These are phyloP conservation scores for Pseudogymnoascus sp. DNA, from an alignment of 2,329 filamentous ascomycete genomes.

Conservation along the genomic window DNA sequence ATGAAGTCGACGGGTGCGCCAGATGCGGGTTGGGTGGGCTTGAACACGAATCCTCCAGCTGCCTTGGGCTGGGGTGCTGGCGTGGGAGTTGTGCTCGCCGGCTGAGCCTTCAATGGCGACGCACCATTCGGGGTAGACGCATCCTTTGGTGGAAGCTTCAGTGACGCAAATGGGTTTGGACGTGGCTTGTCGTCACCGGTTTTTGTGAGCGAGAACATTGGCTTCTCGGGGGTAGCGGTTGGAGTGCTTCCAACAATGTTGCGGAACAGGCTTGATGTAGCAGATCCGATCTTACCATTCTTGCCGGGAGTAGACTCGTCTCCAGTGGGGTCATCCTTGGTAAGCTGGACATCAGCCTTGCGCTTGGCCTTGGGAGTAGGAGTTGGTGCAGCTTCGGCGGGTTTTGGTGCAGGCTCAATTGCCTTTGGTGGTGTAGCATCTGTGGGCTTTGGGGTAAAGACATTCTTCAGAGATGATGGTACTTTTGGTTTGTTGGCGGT, in stretches of 20 bases:
- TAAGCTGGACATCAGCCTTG: constrained; percentile 26
- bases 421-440: constrained; percentile 9
- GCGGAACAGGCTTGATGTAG: constrained; percentile 28
- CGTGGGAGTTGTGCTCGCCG: not conserved
- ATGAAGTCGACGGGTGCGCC: constrained; percentile 19
- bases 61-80: not conserved
- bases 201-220: constrained; percentile 14
- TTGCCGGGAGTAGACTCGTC: constrained; percentile 10
- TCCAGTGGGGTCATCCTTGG: constrained; percentile 22
- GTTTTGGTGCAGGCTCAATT: not conserved
- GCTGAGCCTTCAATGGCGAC: not conserved
- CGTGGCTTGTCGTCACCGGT: constrained; percentile 16
- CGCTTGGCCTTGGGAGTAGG: constrained; percentile 23
- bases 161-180: constrained; percentile 24
- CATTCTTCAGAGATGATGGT: not conserved
- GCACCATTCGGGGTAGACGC: not conserved
- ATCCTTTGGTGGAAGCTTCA: constrained; percentile 18
- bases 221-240: constrained; percentile 20
- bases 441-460: constrained; percentile 11
- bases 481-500: constrained; percentile 1
- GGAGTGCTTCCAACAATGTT: constrained; percentile 23
- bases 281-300: constrained; percentile 19
- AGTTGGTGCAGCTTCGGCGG: constrained; percentile 6
- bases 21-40: not conserved
- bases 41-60: not conserved